Base-by-base conservation (phyloP, 1,284 basidiomycete genomes). In the Trametes polyzona region DNA sequence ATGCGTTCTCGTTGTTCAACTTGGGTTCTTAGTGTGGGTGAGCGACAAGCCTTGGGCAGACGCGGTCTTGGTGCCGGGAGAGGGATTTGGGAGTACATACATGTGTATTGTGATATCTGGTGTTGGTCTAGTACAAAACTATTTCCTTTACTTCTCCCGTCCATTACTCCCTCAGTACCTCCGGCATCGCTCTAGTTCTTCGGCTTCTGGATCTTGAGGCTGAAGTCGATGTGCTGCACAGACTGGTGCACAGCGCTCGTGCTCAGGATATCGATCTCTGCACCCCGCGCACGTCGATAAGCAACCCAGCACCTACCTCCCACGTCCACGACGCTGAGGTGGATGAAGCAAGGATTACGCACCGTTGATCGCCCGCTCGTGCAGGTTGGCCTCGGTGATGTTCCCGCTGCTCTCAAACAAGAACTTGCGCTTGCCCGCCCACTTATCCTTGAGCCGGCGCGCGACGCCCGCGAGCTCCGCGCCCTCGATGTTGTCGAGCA, bases 401-500 rank as follows among this genome's bases (percentile, higher is more conserved):
- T 94, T 94, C 10, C 95, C 95, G 69, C 93, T 95, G 30, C 93
- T 92, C 77, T 98, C 95, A 46, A 97, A 83, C 68, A 92, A 71
- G 72, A 96, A 97, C 68, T 90, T 91, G 58, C 88, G 79, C 74
- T 90, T 83, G 11, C 88, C 91, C 14, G 71, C 75, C 90, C 90
- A 94, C 65, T 83, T 88, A 65, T 87, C 82, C 73, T 87, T 92
- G 67, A 98, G 73, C 33, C 79, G 79, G 51, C 78, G 80, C 5
- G 93, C 91, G 6, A 90, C 86, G 29, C 73, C 76, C 8, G 84
- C 81, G 41, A 98, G 78, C 64, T 88, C 82, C 3, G 79, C 75
- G 4, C 93, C 94, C 65, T 92, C 88, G 46, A 98, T 91, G 71
- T 98, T 98, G 71, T 99, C 97, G 19, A 99, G 84, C 96, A 99